phyloP scores from a whole-genome alignment of 2,329 filamentous ascomycete genomes.

The Paecilomyces variotii region DNA sequence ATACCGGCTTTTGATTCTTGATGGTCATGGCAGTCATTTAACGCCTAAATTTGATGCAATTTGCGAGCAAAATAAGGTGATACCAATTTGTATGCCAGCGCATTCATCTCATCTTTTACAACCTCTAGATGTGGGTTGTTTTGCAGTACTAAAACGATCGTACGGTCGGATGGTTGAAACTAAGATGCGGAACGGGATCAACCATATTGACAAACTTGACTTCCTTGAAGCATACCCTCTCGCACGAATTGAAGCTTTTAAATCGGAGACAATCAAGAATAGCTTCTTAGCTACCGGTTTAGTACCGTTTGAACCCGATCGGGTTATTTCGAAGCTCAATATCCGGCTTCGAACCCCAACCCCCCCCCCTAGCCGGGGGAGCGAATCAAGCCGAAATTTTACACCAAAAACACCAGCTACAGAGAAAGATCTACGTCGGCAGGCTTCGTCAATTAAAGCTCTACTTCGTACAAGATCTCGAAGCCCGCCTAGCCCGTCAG shows the following conservation, averaged over 20 bases:
- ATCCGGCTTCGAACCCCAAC: background rate
- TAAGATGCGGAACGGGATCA: no score
- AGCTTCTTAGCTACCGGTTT: background rate
- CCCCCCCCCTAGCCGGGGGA: background rate
- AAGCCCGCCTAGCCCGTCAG: background rate
- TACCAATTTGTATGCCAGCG: no score
- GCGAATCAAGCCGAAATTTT: background rate
- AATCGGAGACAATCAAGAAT: background rate
- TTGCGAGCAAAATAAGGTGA: no score
- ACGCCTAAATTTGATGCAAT: no score
- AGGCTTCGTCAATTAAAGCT: background rate
- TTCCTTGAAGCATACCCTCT: background rate
- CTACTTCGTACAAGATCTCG: background rate
- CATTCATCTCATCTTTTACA: no score
- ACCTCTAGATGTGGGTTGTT: no score
- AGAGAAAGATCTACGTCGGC: background rate
- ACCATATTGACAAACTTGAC: background rate
- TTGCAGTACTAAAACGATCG: no score
- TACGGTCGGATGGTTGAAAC: no score
- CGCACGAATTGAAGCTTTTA: background rate
- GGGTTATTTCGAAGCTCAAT: background rate
- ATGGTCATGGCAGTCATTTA: no score
- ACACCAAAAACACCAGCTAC: background rate
- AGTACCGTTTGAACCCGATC: background rate
- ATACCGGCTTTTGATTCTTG: no score